A percentile compares a stretch with the other conserved stretches of the same genome.
phyloP scores from a whole-genome alignment of 179 eudicot species.

The Spergularia azorica region DNA sequence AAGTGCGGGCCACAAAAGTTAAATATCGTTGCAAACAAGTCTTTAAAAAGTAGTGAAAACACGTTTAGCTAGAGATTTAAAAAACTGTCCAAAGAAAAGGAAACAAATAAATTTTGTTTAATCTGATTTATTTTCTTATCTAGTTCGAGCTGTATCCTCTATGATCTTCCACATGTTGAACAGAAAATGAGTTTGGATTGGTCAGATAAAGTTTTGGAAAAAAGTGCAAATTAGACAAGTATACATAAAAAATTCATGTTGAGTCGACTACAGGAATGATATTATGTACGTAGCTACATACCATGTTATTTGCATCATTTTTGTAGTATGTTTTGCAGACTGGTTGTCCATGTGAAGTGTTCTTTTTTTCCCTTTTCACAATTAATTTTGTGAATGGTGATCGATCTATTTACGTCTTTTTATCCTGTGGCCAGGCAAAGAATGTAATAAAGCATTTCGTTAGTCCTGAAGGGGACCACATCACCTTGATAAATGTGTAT shows the following conservation, averaged over 20 bases:
- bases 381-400: not conserved
- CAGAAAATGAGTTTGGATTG: not conserved
- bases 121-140: too few relatives aligned
- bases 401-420: not conserved
- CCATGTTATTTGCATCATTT: not conserved
- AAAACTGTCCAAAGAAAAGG: too few relatives aligned
- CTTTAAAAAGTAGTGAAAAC: too few relatives aligned
- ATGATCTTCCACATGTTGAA: too few relatives aligned
- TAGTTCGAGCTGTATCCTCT: too few relatives aligned
- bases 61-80: too few relatives aligned
- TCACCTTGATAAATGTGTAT: slow-evolving; percentile 76
- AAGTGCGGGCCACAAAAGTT: too few relatives aligned
- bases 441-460: slow-evolving; percentile 68
- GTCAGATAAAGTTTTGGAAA: not conserved
- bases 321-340: not conserved
- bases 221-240: not conserved
- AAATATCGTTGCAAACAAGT: too few relatives aligned
- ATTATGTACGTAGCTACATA: not conserved
- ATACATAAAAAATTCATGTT: not conserved
- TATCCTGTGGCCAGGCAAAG: slow-evolving; percentile 49
- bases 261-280: not conserved
- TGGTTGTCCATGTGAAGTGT: slow-evolving; percentile 7
- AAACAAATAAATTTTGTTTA: too few relatives aligned
- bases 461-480: slow-evolving; percentile 88
- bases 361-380: not conserved